Base-by-base conservation (phyloP, 106 monocot species). In the Apostasia ramifera region DNA sequence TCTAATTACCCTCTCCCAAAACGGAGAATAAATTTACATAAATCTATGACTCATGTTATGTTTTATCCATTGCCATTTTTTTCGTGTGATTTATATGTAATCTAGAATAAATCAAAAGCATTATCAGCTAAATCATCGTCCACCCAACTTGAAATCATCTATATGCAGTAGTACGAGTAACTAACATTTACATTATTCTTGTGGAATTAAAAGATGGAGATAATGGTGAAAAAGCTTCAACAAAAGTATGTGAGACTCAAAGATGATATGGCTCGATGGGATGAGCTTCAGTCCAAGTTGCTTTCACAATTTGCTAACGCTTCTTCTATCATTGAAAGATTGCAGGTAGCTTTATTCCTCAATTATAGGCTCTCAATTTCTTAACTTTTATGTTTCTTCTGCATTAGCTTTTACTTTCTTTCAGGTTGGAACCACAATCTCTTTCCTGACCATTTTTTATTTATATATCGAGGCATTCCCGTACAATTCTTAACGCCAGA, bases 201-300 rank as follows among this genome's bases (percentile, higher is more conserved):
- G n/a, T 65, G 46, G 26, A 48, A 43, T 65, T 26, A 38, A 71
- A 57, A 44, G 47, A 88, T 88, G 80, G 87, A 83, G 79, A 62
- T 66, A 51, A 55, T 81, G 73, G 51, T 93, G 54, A 83, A 65
- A 77, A 93, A 84, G 78, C 72, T 86, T 57, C 86, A 89, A 40
- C 70, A 86, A 51, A 89, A 80, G 77, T 81, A 82, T 64, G 77
- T 63, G 56, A 77, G 69, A 55, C 78, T 63, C 26, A 73, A 65
- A 42, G 89, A 84, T 5, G 86, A 89, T 41, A 82, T 93, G 86
- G 72, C 9, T 8, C 81, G 71, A 56, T 93, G 93, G 93, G 86
- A 93, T 40, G 84, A 84, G 43, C 74, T 89, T 73, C 88, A 93
- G n/a, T 75, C 81, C 39, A 76, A 76, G 5, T 56, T 93, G n/a